phyloP scores from a whole-genome alignment of 192 early-diverging fungal genomes.

The Glomus cerebriforme region DNA sequence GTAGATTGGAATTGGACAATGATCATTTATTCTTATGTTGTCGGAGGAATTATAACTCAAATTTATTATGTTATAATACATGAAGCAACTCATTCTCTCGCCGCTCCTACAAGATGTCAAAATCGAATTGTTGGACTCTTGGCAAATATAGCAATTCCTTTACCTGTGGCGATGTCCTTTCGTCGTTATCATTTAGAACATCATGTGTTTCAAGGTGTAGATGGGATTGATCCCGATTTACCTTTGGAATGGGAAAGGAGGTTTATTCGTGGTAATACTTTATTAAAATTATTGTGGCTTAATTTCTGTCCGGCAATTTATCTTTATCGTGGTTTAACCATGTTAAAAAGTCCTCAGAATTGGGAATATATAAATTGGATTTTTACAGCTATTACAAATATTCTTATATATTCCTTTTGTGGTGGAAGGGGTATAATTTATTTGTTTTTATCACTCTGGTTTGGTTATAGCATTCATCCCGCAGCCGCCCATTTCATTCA shows the following conservation, averaged over 20 bases:
- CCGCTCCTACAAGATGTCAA: slow-evolving; percentile 65
- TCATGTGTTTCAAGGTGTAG: slow-evolving; percentile 95
- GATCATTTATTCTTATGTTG: slow-evolving; percentile 65
- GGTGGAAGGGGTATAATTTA: slow-evolving; percentile 69
- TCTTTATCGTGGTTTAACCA: slow-evolving; percentile 72
- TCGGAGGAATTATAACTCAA: slow-evolving; percentile 84
- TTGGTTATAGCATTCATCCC: slow-evolving; percentile 89
- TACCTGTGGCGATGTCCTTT: slow-evolving; percentile 79
- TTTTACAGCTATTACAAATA: slow-evolving; percentile 64
- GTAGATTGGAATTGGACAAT: slow-evolving; percentile 67
- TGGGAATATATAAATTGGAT: slow-evolving; percentile 81
- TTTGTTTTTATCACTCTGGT: slow-evolving; percentile 67
- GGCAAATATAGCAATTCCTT: slow-evolving; percentile 85
- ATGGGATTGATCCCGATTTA: slow-evolving; percentile 91
- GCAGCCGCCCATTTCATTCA: slow-evolving; percentile 95
- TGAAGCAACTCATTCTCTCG: slow-evolving; percentile 89
- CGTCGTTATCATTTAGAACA: slow-evolving; percentile 93
- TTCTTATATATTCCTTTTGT: slow-evolving; percentile 55
- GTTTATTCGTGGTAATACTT: slow-evolving; percentile 67
- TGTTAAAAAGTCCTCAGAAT: slow-evolving; percentile 66
- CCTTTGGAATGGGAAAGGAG: slow-evolving; percentile 86
- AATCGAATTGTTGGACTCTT: slow-evolving; percentile 84
- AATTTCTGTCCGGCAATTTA: slow-evolving; percentile 88
- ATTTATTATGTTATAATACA: slow-evolving; percentile 87
- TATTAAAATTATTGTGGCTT: slow-evolving; percentile 77